Evolutionary conservation across 306 rosid genomes (phyloP), one percentile per base, ranked within the genome.

Genomic region (Clitoria ternatea): DNA sequence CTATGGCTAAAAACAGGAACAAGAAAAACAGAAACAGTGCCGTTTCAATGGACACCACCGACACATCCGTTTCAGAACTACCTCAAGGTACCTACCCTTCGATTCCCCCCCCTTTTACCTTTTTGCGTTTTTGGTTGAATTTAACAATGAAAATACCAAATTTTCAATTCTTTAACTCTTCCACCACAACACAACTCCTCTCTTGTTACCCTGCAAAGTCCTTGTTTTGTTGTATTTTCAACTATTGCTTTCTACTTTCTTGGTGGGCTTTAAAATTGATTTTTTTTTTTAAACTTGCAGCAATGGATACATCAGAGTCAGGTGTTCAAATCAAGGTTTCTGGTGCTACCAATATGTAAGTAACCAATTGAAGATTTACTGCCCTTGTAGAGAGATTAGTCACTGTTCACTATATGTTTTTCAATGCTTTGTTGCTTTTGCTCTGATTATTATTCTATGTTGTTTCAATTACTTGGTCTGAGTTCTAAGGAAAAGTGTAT

Each of bases 241-340:
- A 35, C 4, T 18, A 33, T 47, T 3, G 42, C 14, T n/a, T 27
- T 6, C 37, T n/a, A 26, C 36, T 14, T 73, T 36, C 4, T 29
- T 11, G 14, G 18, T 6, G 15, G 64, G 43, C 35, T 61, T 67
- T 23, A 66, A 11, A 33, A 47, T 32, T 47, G 61, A 40, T 7
- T 54, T 1, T 74, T 61, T 37, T 33, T 73, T 60, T n/a, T n/a
- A n/a, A n/a, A 26, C 40, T 23, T 64, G 72, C 70, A 89, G 93
- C 85, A 19, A 91, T 89, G 97, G 97, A 91, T 47, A 87, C 87
- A 19, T 72, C 91, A 1, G 93, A 85, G 69, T 60, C 88, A 48
- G 86, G 61, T 43, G 79, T 77, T 57, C 83, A 59, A 19, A 79
- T 32, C 77, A 67, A 55, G 35, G 83, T 71, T 78, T 23, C 85